Base-by-base conservation (phyloP, 2,329 filamentous ascomycete genomes). In the Aureobasidium namibiae region DNA sequence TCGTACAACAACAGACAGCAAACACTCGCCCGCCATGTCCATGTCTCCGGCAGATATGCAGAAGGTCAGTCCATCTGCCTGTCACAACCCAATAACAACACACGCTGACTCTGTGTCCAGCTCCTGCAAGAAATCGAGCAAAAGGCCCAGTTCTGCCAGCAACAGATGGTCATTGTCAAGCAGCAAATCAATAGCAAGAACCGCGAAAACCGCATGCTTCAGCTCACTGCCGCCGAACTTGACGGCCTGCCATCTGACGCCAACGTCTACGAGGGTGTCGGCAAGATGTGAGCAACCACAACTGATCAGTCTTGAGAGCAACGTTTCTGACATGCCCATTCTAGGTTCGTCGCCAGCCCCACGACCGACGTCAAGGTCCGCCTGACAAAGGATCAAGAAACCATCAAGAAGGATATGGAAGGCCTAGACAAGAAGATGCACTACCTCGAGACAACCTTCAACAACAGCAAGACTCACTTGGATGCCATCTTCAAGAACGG, bases 41-140 rank as follows among this genome's bases (percentile, higher is more conserved):
- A 96, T 97, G 92, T 90, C 92, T 58, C 96, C 95, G 69, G 90
- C 95, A 77, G 91, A 92, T 61, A 79, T 97, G 64, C 89, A 96
- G 73, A 96, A 96, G 87, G 92, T 92, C 71, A 62, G 74, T 49
- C 36, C n/a, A 11, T 14, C 8, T 56, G 6, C 1, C 8, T 3
- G 2, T 39, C 18, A n/a, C 18, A 11, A 6, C 31, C 13, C n/a
- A 14, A 1, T 14, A n/a, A n/a, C 21, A 14, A 24, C 29, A 56
- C 14, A 29, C 39, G 29, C 52, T 56, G 29, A 56, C 39, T n/a
- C 60, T 58, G 57, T 60, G 18, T 62, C 58, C 65, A 96, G 92
- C 80, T 96, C 63, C 84, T 96, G 67, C 88, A 89, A 74, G 94
- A 97, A 77, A 96, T 97, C 68, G 91, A 96, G 76, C 85, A 87